Evolutionary conservation across 2,329 filamentous ascomycete genomes (phyloP).

Genomic region (Fusarium goolgardi): DNA sequence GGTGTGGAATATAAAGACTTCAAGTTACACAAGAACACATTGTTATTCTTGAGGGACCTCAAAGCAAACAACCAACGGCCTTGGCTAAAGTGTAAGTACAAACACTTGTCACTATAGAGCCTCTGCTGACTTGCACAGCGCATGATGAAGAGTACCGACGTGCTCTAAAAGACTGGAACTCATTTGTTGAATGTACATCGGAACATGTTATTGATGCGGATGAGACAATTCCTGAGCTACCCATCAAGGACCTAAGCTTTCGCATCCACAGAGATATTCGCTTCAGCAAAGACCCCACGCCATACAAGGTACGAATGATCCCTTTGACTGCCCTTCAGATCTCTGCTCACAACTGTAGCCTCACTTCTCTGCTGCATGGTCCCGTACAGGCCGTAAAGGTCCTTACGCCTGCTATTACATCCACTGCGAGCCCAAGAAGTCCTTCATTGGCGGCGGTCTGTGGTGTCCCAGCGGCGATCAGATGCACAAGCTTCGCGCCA

Average conservation of each 20-base stretch:
- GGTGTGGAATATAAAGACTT: conserved; percentile 62
- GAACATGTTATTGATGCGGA: conserved; percentile 78
- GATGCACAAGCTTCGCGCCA: conserved; percentile 75
- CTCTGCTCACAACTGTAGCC: conserved; percentile 60
- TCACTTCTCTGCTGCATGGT: conserved; percentile 88
- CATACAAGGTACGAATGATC: conserved; percentile 77
- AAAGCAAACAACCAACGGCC: conserved; percentile 68
- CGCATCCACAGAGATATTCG: conserved; percentile 89
- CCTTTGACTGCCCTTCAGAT: neutral
- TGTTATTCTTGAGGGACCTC: conserved; percentile 68
- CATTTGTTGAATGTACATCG: conserved; percentile 79
- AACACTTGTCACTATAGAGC: neutral
- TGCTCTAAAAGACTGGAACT: conserved; percentile 83
- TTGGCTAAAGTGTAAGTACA: conserved; percentile 66
- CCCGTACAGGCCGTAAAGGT: conserved; percentile 86
- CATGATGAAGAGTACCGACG: conserved; percentile 83
- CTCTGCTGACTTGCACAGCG: conserved; percentile 59
- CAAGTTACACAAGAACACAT: conserved; percentile 67
- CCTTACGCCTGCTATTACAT: conserved; percentile 91
- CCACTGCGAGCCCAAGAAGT: conserved; percentile 78
- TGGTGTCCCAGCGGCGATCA: conserved; percentile 79
- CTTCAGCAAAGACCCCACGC: conserved; percentile 85
- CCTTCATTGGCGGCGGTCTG: conserved; percentile 82
- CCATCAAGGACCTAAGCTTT: conserved; percentile 86
- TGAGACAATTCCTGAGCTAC: conserved; percentile 86